Evolutionary conservation across 805 yeast species (phyloP), one percentile per base, ranked within the genome.

Genomic region (Nakazawaea ishiwadae): DNA sequence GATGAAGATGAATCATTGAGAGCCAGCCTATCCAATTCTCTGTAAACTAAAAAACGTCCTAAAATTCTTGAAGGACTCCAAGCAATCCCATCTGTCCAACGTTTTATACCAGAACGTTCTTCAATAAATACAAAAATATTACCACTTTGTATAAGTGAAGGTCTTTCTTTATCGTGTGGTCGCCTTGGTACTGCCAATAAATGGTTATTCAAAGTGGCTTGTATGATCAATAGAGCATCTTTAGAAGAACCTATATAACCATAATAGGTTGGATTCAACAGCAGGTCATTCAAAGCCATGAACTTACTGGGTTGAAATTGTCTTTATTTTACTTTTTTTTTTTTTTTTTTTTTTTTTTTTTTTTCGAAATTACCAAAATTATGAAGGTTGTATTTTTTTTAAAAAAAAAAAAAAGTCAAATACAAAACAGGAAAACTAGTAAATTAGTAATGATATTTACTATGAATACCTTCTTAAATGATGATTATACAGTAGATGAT

Each of bases 31-130:
- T 74, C 76, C 27, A 77, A 58, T 56, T 89, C 95, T 20, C 95
- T 74, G 59, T 90, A 90, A 9, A 90, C 81, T 26, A 90, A 65
- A 52, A 90, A 90, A 44, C 93, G 70, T 5, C 96, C 96, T 20
- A 88, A 69, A 30, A 90, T 88, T 37, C 97, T 69, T 2, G 95
- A 83, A 0, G 97, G 96, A 2, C 90, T 79, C 98, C 98, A 90
- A 11, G 90, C 69, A 11, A 86, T 76, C n/a, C 96, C 96, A 55
- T 90, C 98, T 1, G 98, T 90, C 98, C 98, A 90, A 45, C 98
- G 70, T 56, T 84, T 85, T 46, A 90, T 89, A 3, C 91, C 89
- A 0, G 90, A 79, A 10, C 74, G 67, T 50, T 84, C 87, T 59
- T 90, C 96, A 36, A 83, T 75, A 54, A 90, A 89, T 1, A 91